A percentile compares a stretch with the other conserved stretches of the same genome.
phyloP scores from a whole-genome alignment of 352 stramenopile species.

The Elongisporangium prolatum region DNA sequence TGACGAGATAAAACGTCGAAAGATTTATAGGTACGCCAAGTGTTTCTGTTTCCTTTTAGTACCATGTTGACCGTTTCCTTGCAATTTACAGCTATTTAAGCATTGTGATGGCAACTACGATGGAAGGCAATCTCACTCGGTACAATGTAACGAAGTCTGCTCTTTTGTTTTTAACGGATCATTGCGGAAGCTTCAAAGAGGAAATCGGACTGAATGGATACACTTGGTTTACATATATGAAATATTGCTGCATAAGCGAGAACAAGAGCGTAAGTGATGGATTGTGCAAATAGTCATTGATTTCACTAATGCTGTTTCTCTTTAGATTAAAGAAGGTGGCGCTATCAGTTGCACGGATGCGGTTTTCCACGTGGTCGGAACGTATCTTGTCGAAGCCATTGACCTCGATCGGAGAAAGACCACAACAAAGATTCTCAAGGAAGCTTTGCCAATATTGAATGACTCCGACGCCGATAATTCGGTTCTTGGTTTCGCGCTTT shows the following conservation, averaged over 20 bases:
- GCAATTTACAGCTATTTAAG: slow-evolving; percentile 41
- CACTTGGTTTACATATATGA: slow-evolving; percentile 67
- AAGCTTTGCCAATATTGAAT: slow-evolving; percentile 55
- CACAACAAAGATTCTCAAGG: slow-evolving; percentile 70
- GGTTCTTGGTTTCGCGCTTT: slow-evolving; percentile 46
- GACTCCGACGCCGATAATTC: slow-evolving; percentile 31
- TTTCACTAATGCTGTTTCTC: too few relatives aligned
- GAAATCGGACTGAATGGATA: slow-evolving; percentile 52
- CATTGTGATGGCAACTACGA: slow-evolving; percentile 52
- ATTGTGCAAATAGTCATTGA: background rate
- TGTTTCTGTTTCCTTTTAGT: background rate
- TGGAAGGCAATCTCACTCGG: slow-evolving; percentile 52
- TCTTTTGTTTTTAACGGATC: slow-evolving; percentile 43
- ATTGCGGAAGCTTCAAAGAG: slow-evolving; percentile 32
- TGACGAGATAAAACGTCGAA: slow-evolving; percentile 30
- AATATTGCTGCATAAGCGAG: slow-evolving; percentile 55
- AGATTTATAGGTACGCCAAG: slow-evolving; percentile 61
- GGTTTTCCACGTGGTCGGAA: slow-evolving; percentile 37
- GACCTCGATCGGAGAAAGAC: slow-evolving; percentile 56
- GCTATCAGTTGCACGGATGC: slow-evolving; percentile 41
- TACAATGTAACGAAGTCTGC: slow-evolving; percentile 67
- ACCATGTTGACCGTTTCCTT: slow-evolving; percentile 8
- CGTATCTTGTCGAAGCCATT: slow-evolving; percentile 30
- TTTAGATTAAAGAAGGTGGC: slow-evolving; percentile 69
- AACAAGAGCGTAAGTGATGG: slow-evolving; percentile 58